Percentiles rank a stretch among this genome's conserved stretches.
phyloP scores from a whole-genome alignment of 2,329 filamentous ascomycete genomes.

The Xylaria sp. region DNA sequence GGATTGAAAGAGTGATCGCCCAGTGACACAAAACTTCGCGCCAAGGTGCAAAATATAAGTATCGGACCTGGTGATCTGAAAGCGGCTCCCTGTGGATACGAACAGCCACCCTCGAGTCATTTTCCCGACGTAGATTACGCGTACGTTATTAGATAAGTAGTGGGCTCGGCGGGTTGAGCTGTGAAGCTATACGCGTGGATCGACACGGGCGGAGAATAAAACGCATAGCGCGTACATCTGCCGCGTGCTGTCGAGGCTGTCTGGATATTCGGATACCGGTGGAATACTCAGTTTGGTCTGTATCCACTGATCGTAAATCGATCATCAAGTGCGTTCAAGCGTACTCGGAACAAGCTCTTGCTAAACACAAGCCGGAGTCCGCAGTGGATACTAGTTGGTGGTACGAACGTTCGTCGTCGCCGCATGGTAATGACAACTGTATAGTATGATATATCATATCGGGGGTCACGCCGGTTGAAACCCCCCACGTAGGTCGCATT shows the following conservation, averaged over 20 bases:
- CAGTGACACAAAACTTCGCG: background rate
- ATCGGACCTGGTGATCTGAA: conserved; percentile 14
- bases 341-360: conserved; percentile 4
- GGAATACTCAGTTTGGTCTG: background rate
- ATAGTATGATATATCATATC: background rate
- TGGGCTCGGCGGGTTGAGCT: background rate
- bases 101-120: conserved; percentile 7
- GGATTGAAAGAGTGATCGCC: conserved; percentile 10
- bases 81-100: conserved; percentile 10
- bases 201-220: background rate
- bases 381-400: background rate
- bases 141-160: conserved; percentile 2
- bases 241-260: background rate
- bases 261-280: conserved; percentile 1
- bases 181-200: background rate
- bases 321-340: background rate
- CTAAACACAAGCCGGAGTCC: background rate
- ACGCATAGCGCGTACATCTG: background rate
- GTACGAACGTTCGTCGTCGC: background rate
- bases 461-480: background rate
- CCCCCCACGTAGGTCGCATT: background rate
- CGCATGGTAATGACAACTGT: background rate
- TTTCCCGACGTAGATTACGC: background rate
- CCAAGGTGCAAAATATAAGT: conserved; percentile 3
- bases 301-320: background rate